Base-by-base conservation (phyloP, 192 early-diverging fungal species). In the Linnemannia hyalina region DNA sequence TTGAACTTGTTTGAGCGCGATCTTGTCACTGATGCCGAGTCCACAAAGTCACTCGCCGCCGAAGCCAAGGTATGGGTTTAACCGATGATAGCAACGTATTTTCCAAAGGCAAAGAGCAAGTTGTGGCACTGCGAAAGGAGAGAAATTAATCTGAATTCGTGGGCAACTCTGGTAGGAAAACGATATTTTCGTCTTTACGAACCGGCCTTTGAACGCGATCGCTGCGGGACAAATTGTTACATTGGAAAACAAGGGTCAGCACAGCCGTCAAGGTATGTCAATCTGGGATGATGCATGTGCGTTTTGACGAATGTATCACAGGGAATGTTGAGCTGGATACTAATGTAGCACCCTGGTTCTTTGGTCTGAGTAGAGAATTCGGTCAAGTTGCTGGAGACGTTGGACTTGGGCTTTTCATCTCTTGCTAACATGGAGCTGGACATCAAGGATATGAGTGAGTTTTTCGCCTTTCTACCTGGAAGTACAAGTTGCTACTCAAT, bases 1-100 rank as follows among this genome's bases (percentile, higher is more conserved):
- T 90, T 96, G 78, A 96, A 96, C 74, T 41, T 96, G 47, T 96
- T 94, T 90, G 96, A 96, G 74, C 87, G 90, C 22, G 92, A 95
- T 15, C 68, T 92, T 65, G 83, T 93, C 69, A 76, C 79, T 22
- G 80, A 81, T 80, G 75, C 69, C 3, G 74, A 52, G n/a, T 82
- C 82, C 0, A 63, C 78, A 55, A 85, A 85, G 55, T 85, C 77
- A 1, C 55, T 91, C n/a, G 87, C 88, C 38, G 60, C 75, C 35
- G 74, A 85, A 13, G 88, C 90, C 75, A 88, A 90, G 78, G 90
- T 89, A 88, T 20, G 38, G 4, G 49, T 18, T 4, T 9, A 68
- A 11, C 46, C 29, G 74, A 68, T 11, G 15, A 35, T 75, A 41
- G 7, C 35, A 70, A 41, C 32, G 20, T 32, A 46, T 68, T 16